A percentile compares a stretch with the other conserved stretches of the same genome.
Conservation (phyloP, 2,329 filamentous ascomycete species). For the Orbilia ellipsospora region DNA sequence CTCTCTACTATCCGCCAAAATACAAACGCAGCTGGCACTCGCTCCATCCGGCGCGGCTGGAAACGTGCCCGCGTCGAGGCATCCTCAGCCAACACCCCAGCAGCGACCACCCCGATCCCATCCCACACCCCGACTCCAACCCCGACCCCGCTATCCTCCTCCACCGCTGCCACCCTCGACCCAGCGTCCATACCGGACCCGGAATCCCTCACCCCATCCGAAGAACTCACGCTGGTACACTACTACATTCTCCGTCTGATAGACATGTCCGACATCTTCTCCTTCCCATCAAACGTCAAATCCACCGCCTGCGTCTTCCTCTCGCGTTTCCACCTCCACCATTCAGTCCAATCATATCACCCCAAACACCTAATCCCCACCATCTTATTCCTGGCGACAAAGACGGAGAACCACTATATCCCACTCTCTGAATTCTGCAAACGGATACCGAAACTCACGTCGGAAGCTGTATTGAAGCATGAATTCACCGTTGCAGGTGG, state of each 20-base stretch:
- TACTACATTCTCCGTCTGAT: constrained; percentile 72
- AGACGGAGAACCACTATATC: constrained; percentile 86
- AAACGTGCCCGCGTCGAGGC: constrained; percentile 64
- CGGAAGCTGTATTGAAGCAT: constrained; percentile 85
- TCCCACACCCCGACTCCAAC: constrained; percentile 60
- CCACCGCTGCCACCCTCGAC: neutral
- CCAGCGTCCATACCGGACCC: constrained; percentile 62
- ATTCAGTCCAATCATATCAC: constrained; percentile 95
- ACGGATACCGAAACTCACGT: constrained; percentile 69
- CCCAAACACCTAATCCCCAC: constrained; percentile 89
- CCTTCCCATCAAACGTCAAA: constrained; percentile 62
- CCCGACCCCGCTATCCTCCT: constrained; percentile 61
- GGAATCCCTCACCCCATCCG: constrained; percentile 83
- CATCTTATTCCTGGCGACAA: constrained; percentile 90
- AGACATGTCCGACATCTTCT: constrained; percentile 45
- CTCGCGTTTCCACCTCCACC: constrained; percentile 93
- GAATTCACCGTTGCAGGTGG: constrained; percentile 94
- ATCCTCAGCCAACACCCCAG: constrained; percentile 59
- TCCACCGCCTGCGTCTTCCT: constrained; percentile 88
- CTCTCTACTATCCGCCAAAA: constrained; percentile 77
- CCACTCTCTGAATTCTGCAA: constrained; percentile 74
- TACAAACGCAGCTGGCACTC: constrained; percentile 81
- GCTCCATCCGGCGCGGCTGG: constrained; percentile 72
- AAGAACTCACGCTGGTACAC: constrained; percentile 83
- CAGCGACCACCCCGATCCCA: constrained; percentile 59